Percentiles rank a stretch among this genome's conserved stretches.
These are phyloP conservation scores for Gymnopilus junonius DNA, from an alignment of 768 basidiomycete species.

Conservation along the genomic window DNA sequence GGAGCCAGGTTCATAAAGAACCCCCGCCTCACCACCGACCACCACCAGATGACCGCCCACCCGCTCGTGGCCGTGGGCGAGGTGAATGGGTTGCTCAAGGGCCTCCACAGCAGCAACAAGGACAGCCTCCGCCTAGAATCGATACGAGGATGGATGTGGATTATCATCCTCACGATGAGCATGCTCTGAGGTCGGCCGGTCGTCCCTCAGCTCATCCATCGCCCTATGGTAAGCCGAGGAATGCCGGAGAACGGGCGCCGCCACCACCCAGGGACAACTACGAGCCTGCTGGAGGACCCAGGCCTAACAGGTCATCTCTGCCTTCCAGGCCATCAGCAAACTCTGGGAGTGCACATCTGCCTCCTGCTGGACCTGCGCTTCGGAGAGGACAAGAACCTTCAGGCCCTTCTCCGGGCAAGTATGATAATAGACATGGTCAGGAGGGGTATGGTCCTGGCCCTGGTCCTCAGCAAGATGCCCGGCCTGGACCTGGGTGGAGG, in stretches of 20 bases:
- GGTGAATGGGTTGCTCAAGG: constrained; percentile 1
- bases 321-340: not conserved
- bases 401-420: constrained; percentile 1
- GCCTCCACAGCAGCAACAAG: not conserved
- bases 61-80: constrained; percentile 9
- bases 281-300: not conserved
- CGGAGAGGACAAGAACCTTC: not conserved
- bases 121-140: constrained; percentile 17
- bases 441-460: not conserved
- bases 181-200: constrained; percentile 2
- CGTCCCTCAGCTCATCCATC: not conserved
- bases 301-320: not conserved
- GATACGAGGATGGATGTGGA: constrained; percentile 33
- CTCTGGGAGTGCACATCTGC: not conserved
- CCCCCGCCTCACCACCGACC: not conserved
- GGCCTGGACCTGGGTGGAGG: constrained; percentile 1
- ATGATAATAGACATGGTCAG: constrained; percentile 4
- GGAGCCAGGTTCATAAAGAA: not conserved
- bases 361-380: not conserved
- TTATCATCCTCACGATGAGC: constrained; percentile 21
- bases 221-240: constrained; percentile 13
- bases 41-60: not conserved
- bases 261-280: constrained; percentile 27
- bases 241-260: not conserved
- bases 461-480: constrained; percentile 4